Evolutionary conservation across 2,329 filamentous ascomycete species (phyloP), one percentile per base, ranked within the genome.

Genomic region (Ascochyta viciae-villosae): DNA sequence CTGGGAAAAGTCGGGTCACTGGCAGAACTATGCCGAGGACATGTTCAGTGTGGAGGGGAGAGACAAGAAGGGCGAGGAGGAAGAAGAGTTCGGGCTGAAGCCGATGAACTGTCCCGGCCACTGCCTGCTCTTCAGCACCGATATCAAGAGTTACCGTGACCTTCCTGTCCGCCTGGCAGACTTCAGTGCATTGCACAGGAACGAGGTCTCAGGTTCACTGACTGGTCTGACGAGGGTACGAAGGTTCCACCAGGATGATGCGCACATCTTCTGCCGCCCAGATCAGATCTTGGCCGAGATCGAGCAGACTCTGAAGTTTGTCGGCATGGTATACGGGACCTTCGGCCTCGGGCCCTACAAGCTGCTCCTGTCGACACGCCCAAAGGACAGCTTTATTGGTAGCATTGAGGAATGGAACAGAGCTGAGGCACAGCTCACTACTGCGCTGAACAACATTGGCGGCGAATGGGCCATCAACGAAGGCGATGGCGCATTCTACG

Each of bases 81-180:
- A 89, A 59, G 87, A 88, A 61, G 89, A 90, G 60, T 96, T 91
- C 75, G 91, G 90, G 16, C 79, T 96, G 64, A 96, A 96, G 76
- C 92, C 92, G 13, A 96, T 96, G 92, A 96, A 96, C 72, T 96
- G 92, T 72, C 92, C 92, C 0, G 92, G 91, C 3, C 92, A 96
- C 75, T 96, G 91, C 72, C 80, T 96, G 61, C 85, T 96, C 59
- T 96, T 96, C 73, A 88, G 85, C 57, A 88, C 88, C 42, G 85
- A 88, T 62, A 83, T 83, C 54, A 86, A 87, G 58, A 92, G 88
- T 64, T 94, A 94, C 76, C 85, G 89, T 61, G 90, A 96, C 62
- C 80, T 96, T 16, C 92, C 92, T 1, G 84, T 96, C 58, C 87
- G 92, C 66, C 92, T 91, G 75, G 91, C 92, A 52, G 92, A 96